phyloP scores from a whole-genome alignment of 768 basidiomycete species.

The Russula sp. region DNA sequence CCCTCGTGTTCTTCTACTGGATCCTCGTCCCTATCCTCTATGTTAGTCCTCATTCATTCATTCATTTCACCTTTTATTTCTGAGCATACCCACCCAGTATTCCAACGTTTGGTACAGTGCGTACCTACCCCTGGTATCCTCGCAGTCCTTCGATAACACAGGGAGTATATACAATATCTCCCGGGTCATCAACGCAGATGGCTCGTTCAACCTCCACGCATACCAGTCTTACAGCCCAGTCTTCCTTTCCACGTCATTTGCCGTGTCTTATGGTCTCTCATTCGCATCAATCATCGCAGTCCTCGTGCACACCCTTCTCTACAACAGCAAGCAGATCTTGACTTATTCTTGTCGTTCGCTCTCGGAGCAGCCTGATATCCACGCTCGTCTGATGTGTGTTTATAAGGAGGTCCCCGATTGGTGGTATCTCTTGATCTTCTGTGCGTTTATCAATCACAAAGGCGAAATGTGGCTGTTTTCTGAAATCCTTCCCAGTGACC shows the following conservation, averaged over 20 bases:
- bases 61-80: neutral
- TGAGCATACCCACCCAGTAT: neutral
- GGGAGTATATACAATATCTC: constrained; percentile 53
- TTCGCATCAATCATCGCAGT: constrained; percentile 78
- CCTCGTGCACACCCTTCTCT: constrained; percentile 62
- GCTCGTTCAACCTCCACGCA: constrained; percentile 48
- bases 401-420: constrained; percentile 79
- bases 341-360: constrained; percentile 62
- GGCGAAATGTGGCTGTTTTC: too few species aligned
- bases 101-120: constrained; percentile 15
- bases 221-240: constrained; percentile 57
- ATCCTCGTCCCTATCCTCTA: too few species aligned
- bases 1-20: too few species aligned
- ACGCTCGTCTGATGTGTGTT: constrained; percentile 71
- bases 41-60: too few species aligned
- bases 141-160: constrained; percentile 58
- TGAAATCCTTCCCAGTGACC: too few species aligned
- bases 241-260: constrained; percentile 62
- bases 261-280: constrained; percentile 71
- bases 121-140: constrained; percentile 49
- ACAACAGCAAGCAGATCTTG: constrained; percentile 77
- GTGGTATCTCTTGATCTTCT: too few species aligned
- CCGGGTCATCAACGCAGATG: constrained; percentile 46
- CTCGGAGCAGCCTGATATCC: constrained; percentile 77
- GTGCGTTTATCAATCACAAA: too few species aligned